Evolutionary conservation across 768 basidiomycete genomes (phyloP).

Genomic region (Auricularia cornea): DNA sequence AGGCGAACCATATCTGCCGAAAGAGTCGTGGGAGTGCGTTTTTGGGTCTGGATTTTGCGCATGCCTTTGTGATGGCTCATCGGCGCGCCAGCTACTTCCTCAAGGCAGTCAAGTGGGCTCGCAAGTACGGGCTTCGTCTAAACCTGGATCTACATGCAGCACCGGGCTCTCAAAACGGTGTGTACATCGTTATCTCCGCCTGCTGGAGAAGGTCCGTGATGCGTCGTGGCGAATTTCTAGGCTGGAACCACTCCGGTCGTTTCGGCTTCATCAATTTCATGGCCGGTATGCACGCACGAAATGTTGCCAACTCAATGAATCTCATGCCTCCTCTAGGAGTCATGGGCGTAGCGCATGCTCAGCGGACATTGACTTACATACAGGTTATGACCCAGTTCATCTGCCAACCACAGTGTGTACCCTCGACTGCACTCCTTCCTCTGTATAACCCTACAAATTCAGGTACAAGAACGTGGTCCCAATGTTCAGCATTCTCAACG

Average conservation of each 20-base stretch:
- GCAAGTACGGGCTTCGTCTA: constrained; percentile 93
- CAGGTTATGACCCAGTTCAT: constrained; percentile 89
- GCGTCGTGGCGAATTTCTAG: neutral
- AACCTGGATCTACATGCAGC: constrained; percentile 80
- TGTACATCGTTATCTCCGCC: constrained; percentile 79
- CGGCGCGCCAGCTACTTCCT: constrained; percentile 86
- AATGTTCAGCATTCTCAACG: constrained; percentile 87
- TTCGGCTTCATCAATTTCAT: constrained; percentile 56
- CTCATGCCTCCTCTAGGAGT: constrained; percentile 24
- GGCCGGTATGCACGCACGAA: constrained; percentile 41
- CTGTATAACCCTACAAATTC: no score
- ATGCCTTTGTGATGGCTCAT: no score
- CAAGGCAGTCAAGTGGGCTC: constrained; percentile 88
- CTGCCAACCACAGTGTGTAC: constrained; percentile 72
- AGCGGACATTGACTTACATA: constrained; percentile 83
- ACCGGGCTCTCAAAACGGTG: constrained; percentile 80
- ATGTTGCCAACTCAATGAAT: no score
- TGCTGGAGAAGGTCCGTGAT: no score
- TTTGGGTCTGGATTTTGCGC: constrained; percentile 3
- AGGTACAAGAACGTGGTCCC: constrained; percentile 53
- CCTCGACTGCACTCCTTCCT: no score
- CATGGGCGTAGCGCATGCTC: constrained; percentile 94
- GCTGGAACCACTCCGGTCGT: constrained; percentile 44
- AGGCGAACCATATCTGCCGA: constrained; percentile 75
- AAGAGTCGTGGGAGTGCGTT: constrained; percentile 68